Conservation (phyloP, 106 monocot genomes). For the Agapanthus africanus region DNA sequence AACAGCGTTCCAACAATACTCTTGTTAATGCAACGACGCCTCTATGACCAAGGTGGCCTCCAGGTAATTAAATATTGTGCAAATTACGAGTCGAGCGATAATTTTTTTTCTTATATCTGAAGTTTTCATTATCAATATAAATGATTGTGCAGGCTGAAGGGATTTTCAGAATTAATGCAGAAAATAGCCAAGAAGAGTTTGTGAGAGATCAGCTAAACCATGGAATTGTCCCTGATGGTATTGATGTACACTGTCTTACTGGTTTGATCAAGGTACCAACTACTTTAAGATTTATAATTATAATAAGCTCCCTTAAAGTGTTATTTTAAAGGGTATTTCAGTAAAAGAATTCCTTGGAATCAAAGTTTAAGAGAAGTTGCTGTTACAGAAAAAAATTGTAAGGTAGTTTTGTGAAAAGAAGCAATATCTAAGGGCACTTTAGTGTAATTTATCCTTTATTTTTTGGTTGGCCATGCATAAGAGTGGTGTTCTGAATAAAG, state of each 20-base stretch:
- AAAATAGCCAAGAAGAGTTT: slow-evolving; percentile 37
- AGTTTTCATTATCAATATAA: neutral
- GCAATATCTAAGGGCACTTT: too few species aligned
- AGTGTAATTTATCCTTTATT: too few species aligned
- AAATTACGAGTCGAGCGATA: neutral
- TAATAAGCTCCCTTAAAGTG: too few species aligned
- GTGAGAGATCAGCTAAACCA: slow-evolving; percentile 55
- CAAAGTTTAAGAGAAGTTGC: too few species aligned
- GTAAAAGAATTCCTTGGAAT: too few species aligned
- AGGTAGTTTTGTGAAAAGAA: too few species aligned
- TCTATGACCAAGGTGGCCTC: slow-evolving; percentile 49
- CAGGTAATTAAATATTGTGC: slow-evolving; percentile 22
- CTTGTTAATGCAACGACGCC: slow-evolving; percentile 43
- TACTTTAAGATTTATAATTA: too few species aligned
- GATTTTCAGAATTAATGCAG: slow-evolving; percentile 14
- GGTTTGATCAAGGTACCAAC: slow-evolving; percentile 57
- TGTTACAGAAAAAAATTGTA: too few species aligned
- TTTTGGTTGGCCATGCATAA: too few species aligned
- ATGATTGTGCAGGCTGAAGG: slow-evolving; percentile 7
- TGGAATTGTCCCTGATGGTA: slow-evolving; percentile 46
- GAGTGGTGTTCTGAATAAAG: too few species aligned
- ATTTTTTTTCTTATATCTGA: neutral
- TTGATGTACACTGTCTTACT: slow-evolving; percentile 59
- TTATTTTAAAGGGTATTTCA: too few species aligned
- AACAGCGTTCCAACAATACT: slow-evolving; percentile 55